phyloP scores from a whole-genome alignment of 805 yeast species.

The Maudiozyma barnettii region DNA sequence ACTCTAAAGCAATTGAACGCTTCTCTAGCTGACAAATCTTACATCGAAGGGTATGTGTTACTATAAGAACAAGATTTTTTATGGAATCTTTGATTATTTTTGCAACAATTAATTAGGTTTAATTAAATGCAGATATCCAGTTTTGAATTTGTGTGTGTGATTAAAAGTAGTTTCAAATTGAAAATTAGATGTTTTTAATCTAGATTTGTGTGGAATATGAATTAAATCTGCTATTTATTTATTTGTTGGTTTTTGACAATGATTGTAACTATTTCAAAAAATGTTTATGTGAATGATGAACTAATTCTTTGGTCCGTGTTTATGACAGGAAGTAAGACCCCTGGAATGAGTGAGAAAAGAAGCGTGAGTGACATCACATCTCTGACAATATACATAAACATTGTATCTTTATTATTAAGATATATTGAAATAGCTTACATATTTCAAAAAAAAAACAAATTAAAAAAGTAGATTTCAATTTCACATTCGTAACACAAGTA shows the following conservation, averaged over 20 bases:
- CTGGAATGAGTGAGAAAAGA: slow-evolving; percentile 81
- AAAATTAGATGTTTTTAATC: no score
- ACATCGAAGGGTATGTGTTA: slow-evolving; percentile 87
- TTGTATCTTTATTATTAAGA: not conserved
- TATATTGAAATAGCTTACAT: no score
- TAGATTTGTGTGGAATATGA: no score
- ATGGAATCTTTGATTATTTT: not conserved
- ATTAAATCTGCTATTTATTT: not conserved
- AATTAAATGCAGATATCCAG: no score
- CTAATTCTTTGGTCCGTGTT: slow-evolving; percentile 18
- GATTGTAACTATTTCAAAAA: not conserved
- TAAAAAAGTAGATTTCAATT: no score
- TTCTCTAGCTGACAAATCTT: slow-evolving; percentile 85
- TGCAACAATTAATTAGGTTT: not conserved
- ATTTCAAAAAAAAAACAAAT: no score
- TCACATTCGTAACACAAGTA: no score
- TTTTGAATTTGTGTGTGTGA: no score
- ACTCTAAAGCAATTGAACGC: slow-evolving; percentile 67
- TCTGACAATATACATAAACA: slow-evolving; percentile 22
- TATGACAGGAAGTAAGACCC: slow-evolving; percentile 92
- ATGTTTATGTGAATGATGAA: slow-evolving; percentile 11
- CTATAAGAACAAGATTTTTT: not conserved
- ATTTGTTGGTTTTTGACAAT: not conserved
- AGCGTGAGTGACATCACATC: slow-evolving; percentile 32
- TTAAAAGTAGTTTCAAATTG: no score